phyloP scores from a whole-genome alignment of 2,329 filamentous ascomycete genomes.

The Cercospora citrullina region DNA sequence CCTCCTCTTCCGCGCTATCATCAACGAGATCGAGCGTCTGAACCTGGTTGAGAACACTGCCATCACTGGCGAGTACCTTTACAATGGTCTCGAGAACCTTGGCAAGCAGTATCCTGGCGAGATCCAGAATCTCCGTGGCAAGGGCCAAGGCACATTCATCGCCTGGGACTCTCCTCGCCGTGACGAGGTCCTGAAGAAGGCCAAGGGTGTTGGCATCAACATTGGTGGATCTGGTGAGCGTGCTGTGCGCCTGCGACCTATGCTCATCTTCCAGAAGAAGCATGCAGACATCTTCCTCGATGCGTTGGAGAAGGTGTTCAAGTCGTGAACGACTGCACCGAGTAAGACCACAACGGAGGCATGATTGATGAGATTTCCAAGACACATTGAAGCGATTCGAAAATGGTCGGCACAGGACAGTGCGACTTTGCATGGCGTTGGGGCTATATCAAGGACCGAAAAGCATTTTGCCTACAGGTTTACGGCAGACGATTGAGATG shows the following conservation, averaged over 20 bases:
- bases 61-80: slow-evolving; percentile 76
- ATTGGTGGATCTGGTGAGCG: slow-evolving; percentile 76
- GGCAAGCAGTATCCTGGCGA: slow-evolving; percentile 70
- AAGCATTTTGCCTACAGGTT: neutral
- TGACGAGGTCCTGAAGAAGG: slow-evolving; percentile 75
- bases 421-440: slow-evolving; percentile 19
- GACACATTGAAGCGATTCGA: slow-evolving; percentile 13
- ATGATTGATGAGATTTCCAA: slow-evolving; percentile 6
- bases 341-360: slow-evolving; percentile 1
- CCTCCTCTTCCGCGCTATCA: slow-evolving; percentile 81
- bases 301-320: slow-evolving; percentile 38
- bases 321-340: slow-evolving; percentile 26
- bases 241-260: slow-evolving; percentile 79
- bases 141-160: slow-evolving; percentile 88
- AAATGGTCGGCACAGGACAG: slow-evolving; percentile 5
- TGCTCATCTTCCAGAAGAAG: slow-evolving; percentile 89
- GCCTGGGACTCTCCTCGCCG: slow-evolving; percentile 82
- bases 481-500: neutral
- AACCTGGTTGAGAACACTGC: slow-evolving; percentile 80
- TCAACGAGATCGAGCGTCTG: slow-evolving; percentile 73
- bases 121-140: slow-evolving; percentile 80
- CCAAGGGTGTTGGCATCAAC: slow-evolving; percentile 80
- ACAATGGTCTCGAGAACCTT: slow-evolving; percentile 65
- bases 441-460: slow-evolving; percentile 1
- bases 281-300: slow-evolving; percentile 83